Conservation (phyloP, 1,284 basidiomycete genomes). For the Cryptococcus depauperatus region DNA sequence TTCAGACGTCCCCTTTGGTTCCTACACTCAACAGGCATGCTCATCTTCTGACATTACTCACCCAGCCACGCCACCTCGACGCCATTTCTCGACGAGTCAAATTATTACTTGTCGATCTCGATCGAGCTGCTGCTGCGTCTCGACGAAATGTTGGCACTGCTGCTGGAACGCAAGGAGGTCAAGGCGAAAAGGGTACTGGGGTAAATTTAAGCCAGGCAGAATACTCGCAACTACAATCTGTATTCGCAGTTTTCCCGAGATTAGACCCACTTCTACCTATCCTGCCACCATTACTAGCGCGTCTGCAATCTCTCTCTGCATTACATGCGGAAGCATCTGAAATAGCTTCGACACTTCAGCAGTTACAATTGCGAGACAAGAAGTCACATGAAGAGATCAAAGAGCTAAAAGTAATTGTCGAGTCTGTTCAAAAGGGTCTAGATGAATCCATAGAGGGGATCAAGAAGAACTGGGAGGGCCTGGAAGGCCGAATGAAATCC, state of each 20-base stretch:
- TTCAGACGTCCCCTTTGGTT: constrained; percentile 58
- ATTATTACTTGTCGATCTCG: constrained; percentile 82
- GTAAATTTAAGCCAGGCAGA: constrained; percentile 49
- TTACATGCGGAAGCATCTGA: constrained; percentile 74
- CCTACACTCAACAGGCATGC: constrained; percentile 74
- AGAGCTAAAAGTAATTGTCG: constrained; percentile 62
- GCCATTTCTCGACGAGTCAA: constrained; percentile 92
- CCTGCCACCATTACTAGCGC: constrained; percentile 79
- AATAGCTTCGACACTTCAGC: constrained; percentile 54
- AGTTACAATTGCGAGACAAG: constrained; percentile 64
- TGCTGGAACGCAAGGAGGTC: constrained; percentile 39
- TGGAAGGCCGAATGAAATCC: constrained; percentile 52
- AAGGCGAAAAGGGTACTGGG: constrained; percentile 2
- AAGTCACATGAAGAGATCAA: constrained; percentile 56
- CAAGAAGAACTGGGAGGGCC: constrained; percentile 57
- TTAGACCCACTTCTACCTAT: constrained; percentile 81
- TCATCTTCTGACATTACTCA: constrained; percentile 66
- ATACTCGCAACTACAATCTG: constrained; percentile 51
- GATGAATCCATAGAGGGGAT: constrained; percentile 64
- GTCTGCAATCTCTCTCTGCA: constrained; percentile 71
- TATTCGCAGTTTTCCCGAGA: constrained; percentile 68
- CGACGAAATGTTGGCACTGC: constrained; percentile 37
- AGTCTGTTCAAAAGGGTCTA: constrained; percentile 63
- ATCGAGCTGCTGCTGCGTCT: constrained; percentile 60
- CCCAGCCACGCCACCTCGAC: constrained; percentile 93